A percentile compares a stretch with the other conserved stretches of the same genome.
Conservation (phyloP, 75 land plant genomes). For the Gnetum montanum region DNA sequence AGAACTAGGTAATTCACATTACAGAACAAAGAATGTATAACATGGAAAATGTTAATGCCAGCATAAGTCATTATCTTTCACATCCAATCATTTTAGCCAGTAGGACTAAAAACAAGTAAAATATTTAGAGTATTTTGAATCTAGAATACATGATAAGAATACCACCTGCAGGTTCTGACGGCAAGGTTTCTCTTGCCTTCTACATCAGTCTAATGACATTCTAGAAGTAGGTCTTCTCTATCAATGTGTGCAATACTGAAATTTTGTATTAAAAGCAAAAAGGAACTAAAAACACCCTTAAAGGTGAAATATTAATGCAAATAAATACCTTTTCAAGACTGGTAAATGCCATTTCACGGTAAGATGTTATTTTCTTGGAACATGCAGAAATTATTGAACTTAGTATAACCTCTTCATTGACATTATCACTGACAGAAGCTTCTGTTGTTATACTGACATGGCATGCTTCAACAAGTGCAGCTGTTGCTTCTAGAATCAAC, state of each 20-base stretch:
- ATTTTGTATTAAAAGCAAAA: neutral
- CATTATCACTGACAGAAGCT: slow-evolving; percentile 29
- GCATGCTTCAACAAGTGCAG: slow-evolving; percentile 57
- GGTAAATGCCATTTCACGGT: slow-evolving; percentile 69
- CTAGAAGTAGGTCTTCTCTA: neutral
- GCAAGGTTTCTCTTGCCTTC: slow-evolving; percentile 7
- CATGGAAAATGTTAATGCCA: neutral
- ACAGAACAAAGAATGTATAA: neutral
- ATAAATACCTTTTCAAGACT: slow-evolving; percentile 62
- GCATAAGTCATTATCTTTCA: neutral
- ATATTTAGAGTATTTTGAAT: neutral
- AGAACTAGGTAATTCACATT: neutral
- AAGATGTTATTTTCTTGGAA: slow-evolving; percentile 51
- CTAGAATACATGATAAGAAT: neutral
- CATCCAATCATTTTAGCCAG: neutral
- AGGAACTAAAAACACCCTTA: too few species aligned
- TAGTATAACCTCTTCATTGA: slow-evolving; percentile 31
- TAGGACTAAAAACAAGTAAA: neutral
- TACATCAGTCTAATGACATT: slow-evolving; percentile 22
- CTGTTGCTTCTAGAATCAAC: slow-evolving; percentile 49
- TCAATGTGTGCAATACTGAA: too few species aligned
- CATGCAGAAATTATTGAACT: slow-evolving; percentile 55
- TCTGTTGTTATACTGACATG: slow-evolving; percentile 40
- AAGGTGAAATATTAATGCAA: neutral
- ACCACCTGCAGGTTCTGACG: neutral